Evolutionary conservation across 139 green algal genomes (phyloP).

Genomic region (Picochlorum sp.): DNA sequence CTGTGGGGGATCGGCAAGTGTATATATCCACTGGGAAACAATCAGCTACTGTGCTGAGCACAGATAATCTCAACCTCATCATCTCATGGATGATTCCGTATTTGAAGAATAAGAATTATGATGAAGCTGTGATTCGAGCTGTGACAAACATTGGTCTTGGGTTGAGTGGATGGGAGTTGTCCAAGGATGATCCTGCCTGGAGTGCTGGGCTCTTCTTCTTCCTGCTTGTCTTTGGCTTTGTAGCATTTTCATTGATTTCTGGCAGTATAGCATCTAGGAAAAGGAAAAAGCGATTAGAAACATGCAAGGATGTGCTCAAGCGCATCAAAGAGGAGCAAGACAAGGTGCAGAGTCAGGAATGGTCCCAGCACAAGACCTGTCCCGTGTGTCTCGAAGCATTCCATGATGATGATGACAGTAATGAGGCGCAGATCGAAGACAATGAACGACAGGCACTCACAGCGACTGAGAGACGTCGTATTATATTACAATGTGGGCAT

Average conservation of each 20-base stretch:
- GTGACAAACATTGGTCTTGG: constrained; percentile 43
- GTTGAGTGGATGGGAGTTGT: constrained; percentile 20
- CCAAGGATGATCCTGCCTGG: constrained; percentile 16
- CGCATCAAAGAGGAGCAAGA: constrained; percentile 25
- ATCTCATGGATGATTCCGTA: constrained; percentile 29
- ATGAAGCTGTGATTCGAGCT: constrained; percentile 34
- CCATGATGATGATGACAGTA: background rate
- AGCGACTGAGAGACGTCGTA: background rate
- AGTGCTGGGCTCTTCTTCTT: constrained; percentile 18
- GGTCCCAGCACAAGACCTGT: constrained; percentile 27
- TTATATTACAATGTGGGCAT: constrained; percentile 45
- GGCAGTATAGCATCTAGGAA: constrained; percentile 1
- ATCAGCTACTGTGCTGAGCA: constrained; percentile 15
- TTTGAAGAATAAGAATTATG: constrained; percentile 32
- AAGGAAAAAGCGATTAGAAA: background rate
- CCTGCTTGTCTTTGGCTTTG: constrained; percentile 14
- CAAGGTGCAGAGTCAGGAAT: constrained; percentile 24
- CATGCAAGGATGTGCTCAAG: background rate
- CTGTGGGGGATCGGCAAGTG: constrained; percentile 44
- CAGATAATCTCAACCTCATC: constrained; percentile 21
- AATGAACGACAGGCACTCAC: too few relatives aligned
- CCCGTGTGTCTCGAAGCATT: constrained; percentile 36
- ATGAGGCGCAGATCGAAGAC: background rate
- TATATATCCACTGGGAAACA: constrained; percentile 38
- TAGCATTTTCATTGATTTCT: constrained; percentile 1